phyloP scores from a whole-genome alignment of 75 land plant genomes.

The Chamaecyparis obtusa region DNA sequence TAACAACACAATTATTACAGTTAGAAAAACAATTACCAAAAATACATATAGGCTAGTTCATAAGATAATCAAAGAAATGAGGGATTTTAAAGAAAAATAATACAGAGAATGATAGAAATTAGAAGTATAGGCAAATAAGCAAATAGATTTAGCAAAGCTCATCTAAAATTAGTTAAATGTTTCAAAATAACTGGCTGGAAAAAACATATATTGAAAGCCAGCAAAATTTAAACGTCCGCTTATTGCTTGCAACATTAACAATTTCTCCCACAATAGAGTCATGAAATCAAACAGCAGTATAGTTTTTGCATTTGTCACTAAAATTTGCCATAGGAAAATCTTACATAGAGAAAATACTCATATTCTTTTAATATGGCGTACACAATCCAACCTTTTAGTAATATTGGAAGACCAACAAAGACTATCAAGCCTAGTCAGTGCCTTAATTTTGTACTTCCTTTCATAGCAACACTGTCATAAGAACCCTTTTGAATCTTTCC shows the following conservation, averaged over 20 bases:
- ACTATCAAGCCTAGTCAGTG: neutral
- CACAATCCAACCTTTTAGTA: neutral
- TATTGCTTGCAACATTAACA: neutral
- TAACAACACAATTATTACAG: neutral
- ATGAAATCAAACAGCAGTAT: neutral
- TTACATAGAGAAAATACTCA: neutral
- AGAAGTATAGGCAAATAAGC: constrained; percentile 1
- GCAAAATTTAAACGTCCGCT: neutral
- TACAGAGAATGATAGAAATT: neutral
- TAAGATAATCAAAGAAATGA: neutral
- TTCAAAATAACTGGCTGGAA: neutral
- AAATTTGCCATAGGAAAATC: neutral
- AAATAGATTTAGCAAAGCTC: neutral
- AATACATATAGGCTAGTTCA: neutral
- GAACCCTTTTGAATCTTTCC: neutral
- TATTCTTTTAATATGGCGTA: neutral
- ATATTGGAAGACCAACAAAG: neutral
- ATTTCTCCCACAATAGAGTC: neutral
- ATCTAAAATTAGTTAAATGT: neutral
- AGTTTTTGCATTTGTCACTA: neutral
- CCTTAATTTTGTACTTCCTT: neutral
- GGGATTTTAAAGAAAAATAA: neutral
- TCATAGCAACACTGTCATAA: neutral
- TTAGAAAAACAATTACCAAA: neutral
- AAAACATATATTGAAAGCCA: neutral